Base-by-base conservation (phyloP, 2,329 filamentous ascomycete genomes). In the Phyllosticta ampelicida region DNA sequence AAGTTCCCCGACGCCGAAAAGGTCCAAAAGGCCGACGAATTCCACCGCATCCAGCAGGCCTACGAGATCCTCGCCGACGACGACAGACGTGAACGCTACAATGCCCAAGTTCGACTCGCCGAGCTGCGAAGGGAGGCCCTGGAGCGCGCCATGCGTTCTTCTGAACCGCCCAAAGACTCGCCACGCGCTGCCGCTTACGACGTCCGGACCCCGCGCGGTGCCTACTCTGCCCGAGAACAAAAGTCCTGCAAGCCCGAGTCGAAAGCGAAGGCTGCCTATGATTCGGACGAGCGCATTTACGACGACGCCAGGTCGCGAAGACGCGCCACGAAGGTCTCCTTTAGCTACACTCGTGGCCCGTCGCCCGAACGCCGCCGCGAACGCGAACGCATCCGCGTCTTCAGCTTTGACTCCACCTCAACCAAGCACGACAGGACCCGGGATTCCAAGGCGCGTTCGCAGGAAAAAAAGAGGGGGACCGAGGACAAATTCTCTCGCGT, bases 41-140 rank as follows among this genome's bases (percentile, higher is more conserved):
- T 97, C 68, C 90, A 96, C 73, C 85, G 84, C 70, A 89, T 97
- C 30, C 91, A 96, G 71, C 84, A 91, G 66, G 91, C 94, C 54
- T 99, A 96, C 73, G 94, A 97, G 73, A 78, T 94, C 28, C 82
- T 99, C 61, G 88, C 84, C 67, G 86, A 96, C 68, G 87, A 92
- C 26, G 78, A 76, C 6, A 83, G 86, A 68, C 80, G 89, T 60
- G 73, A 77, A 60, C 84, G 85, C 64, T 96, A 96, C 71, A 90
- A 97, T 73, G 84, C 90, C 55, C 81, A 86, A 68, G 78, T 86
- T 61, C 83, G 79, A 65, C 72, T 91, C 62, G 82, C 81, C 54
- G 82, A 86, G 68, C 74, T 89, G 66, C 80, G 80, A 68, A 83
- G 74, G 62, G 78, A 84, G 63, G 72, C 76, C 61, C 71, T 77